Evolutionary conservation across 2,329 filamentous ascomycete species (phyloP), one percentile per base, ranked within the genome.

Genomic region (Rhynchosporium graminicola): DNA sequence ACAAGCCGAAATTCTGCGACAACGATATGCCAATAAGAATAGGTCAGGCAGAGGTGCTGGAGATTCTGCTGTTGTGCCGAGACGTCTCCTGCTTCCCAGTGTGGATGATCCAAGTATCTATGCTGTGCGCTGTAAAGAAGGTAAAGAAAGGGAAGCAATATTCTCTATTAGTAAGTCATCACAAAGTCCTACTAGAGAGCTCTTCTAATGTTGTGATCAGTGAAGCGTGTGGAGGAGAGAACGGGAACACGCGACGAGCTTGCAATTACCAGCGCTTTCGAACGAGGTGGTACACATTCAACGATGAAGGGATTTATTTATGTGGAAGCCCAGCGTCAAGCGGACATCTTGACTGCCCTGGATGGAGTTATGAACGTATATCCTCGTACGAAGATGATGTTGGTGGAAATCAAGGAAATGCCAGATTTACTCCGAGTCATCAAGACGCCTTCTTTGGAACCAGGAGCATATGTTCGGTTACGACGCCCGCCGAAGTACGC

Each of bases 401-500:
- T 98, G 57, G 92, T 99, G 47, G 91, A 95, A 55, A 92, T 98
- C 72, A 96, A 96, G 76, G 95, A 99, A 77, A 97, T 97, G 88
- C 94, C 95, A 1, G 95, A 98, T 76, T 83, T 99, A n/a, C 82
- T 99, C 20, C 87, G 92, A 57, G 91, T 96, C 33, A 88, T 87
- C 64, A 97, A 97, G 79, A 94, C 90, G 2, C 90, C 92, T 54
- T 87, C 87, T 31, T 80, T 99, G 40, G 87, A 95, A 70, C 90
- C 89, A 9, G 94, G 94, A 67, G 92, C 92, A 43, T 99, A 95
- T 84, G 94, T 98, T 57, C 91, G 95, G 67, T 87, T 98, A 67
- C 88, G 87, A 74, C 86, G 91, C 59, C 87, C 87, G 2, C 83
- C 88, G 50, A 90, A 93, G 74, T 96, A 99, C 76, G 85, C 86